Evolutionary conservation across 108 stramenopile species (phyloP).

Genomic region (Bacterosira constricta): DNA sequence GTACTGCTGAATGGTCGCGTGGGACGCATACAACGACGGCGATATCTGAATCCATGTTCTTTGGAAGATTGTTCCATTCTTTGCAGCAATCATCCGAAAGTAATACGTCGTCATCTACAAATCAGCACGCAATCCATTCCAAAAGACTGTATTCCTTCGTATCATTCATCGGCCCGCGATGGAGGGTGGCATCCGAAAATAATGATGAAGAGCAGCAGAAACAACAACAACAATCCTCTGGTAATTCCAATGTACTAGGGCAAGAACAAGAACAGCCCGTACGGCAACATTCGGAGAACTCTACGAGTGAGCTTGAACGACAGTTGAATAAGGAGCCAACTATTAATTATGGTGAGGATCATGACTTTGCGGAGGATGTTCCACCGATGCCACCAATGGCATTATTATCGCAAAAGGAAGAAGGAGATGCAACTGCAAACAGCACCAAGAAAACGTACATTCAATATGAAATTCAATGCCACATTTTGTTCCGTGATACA

Average conservation of each 20-base stretch:
- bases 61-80: neutral
- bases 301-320: constrained; percentile 14
- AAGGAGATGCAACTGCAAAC: neutral
- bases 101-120: neutral
- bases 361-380: no score
- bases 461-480: constrained; percentile 42
- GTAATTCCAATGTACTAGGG: no score
- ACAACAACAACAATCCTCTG: no score
- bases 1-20: constrained; percentile 32
- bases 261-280: no score
- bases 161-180: constrained; percentile 25
- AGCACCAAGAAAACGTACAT: constrained; percentile 26
- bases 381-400: no score
- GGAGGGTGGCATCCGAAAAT: constrained; percentile 18
- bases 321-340: constrained; percentile 31
- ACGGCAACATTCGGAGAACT: no score
- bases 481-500: constrained; percentile 18
- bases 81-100: neutral
- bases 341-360: neutral
- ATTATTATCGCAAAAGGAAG: neutral
- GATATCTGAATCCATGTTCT: constrained; percentile 1
- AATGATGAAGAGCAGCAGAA: no score
- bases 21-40: neutral
- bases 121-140: constrained; percentile 4
- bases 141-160: constrained; percentile 32